Conservation (phyloP, 2,329 filamentous ascomycete genomes). For the Diaporthe vaccinii region DNA sequence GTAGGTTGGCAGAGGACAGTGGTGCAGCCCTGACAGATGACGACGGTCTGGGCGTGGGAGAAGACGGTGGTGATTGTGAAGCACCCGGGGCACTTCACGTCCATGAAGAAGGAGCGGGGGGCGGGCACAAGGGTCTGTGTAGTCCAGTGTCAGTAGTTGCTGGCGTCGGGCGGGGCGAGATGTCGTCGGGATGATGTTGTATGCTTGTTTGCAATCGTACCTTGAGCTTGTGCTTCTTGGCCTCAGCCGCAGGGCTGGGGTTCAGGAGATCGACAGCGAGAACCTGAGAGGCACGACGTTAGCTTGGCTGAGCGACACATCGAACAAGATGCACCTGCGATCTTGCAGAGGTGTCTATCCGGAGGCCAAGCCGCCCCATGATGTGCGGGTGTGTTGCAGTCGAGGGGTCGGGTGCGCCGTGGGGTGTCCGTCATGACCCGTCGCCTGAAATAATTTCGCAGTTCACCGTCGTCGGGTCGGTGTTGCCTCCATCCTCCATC, state of each 20-base stretch:
- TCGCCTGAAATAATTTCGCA: not conserved
- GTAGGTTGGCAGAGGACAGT: slow-evolving; percentile 99
- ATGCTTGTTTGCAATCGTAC: slow-evolving; percentile 63
- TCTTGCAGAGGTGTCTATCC: slow-evolving; percentile 13
- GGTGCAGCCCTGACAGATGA: slow-evolving; percentile 99
- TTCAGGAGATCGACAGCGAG: slow-evolving; percentile 99
- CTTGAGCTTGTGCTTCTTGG: slow-evolving; percentile 99
- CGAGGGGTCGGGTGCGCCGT: slow-evolving; percentile 17
- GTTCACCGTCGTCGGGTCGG: slow-evolving; percentile 28
- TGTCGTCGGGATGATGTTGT: not conserved
- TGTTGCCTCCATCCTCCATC: not conserved
- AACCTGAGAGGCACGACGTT: slow-evolving; percentile 77
- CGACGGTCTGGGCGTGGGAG: slow-evolving; percentile 99
- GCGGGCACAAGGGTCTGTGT: slow-evolving; percentile 89
- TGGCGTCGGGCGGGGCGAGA: slow-evolving; percentile 1
- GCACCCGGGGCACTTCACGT: slow-evolving; percentile 99
- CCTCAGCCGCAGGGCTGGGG: slow-evolving; percentile 97
- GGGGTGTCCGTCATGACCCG: slow-evolving; percentile 39
- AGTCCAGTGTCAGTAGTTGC: slow-evolving; percentile 24
- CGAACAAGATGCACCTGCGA: slow-evolving; percentile 12
- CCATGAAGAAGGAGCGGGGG: slow-evolving; percentile 99
- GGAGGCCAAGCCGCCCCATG: slow-evolving; percentile 2
- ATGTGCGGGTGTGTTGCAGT: slow-evolving; percentile 14
- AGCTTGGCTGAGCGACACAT: slow-evolving; percentile 54
- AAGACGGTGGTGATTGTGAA: slow-evolving; percentile 99